Percentiles rank a stretch among this genome's conserved stretches.
phyloP scores from a whole-genome alignment of 2,329 filamentous ascomycete species.

The Didymellaceae sp. region DNA sequence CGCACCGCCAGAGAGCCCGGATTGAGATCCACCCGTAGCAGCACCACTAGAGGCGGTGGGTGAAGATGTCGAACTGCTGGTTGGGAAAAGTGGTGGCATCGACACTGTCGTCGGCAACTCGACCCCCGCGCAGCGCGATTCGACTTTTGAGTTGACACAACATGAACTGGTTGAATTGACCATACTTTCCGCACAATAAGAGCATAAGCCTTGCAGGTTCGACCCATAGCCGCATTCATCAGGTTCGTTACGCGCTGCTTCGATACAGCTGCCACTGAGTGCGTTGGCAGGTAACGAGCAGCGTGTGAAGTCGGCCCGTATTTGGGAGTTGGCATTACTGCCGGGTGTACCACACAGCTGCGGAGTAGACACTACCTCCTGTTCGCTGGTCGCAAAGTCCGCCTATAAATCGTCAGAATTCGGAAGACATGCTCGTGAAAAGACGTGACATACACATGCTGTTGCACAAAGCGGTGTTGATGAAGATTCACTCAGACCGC shows the following conservation, averaged over 20 bases:
- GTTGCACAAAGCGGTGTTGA: slow-evolving; percentile 85
- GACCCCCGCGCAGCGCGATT: slow-evolving; percentile 76
- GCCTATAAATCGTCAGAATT: slow-evolving; percentile 60
- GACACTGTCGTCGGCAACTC: slow-evolving; percentile 73
- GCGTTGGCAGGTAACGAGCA: slow-evolving; percentile 84
- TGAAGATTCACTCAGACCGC: slow-evolving; percentile 67
- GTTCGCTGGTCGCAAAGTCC: slow-evolving; percentile 86
- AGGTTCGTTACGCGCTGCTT: slow-evolving; percentile 79
- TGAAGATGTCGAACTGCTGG: slow-evolving; percentile 65
- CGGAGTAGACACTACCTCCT: slow-evolving; percentile 77
- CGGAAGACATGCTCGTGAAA: slow-evolving; percentile 6
- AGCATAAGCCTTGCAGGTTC: slow-evolving; percentile 77
- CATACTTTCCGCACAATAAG: slow-evolving; percentile 82
- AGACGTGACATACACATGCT: slow-evolving; percentile 70
- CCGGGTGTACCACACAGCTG: slow-evolving; percentile 73
- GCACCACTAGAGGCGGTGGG: slow-evolving; percentile 42
- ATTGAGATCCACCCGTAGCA: slow-evolving; percentile 41
- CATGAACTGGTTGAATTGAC: slow-evolving; percentile 94
- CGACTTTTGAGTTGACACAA: slow-evolving; percentile 82
- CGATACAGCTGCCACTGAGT: slow-evolving; percentile 76
- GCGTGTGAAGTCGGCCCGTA: slow-evolving; percentile 89
- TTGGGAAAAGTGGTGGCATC: slow-evolving; percentile 64
- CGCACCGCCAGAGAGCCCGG: slow-evolving; percentile 76
- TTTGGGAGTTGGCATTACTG: slow-evolving; percentile 72
- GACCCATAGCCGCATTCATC: slow-evolving; percentile 84